These are phyloP conservation scores for Eucalyptus victrix DNA, from an alignment of 345 rosid genomes.

Conservation along the genomic window DNA sequence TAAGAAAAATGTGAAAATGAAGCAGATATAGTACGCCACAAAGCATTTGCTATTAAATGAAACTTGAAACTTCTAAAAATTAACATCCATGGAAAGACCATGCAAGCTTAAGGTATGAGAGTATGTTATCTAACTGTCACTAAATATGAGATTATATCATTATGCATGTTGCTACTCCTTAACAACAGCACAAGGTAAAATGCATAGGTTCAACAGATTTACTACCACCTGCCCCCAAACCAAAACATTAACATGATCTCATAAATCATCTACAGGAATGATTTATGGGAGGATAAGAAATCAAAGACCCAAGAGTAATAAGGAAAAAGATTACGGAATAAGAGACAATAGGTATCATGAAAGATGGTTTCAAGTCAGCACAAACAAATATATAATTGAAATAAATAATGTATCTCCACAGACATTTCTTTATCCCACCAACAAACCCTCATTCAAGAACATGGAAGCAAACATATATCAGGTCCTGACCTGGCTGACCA, in stretches of 20 bases:
- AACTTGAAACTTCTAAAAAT: not conserved
- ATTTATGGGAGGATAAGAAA: not conserved
- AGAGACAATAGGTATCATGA: not conserved
- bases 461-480: not conserved
- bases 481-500: constrained; percentile 33
- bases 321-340: not conserved
- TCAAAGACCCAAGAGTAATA: not conserved
- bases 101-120: not conserved
- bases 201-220: not conserved
- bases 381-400: not conserved
- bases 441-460: not conserved
- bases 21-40: not conserved
- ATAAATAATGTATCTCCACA: not conserved
- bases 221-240: not conserved
- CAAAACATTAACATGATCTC: not conserved
- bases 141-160: not conserved
- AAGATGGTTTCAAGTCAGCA: not conserved
- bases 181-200: not conserved
- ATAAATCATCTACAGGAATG: not conserved
- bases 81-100: not conserved
- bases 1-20: not conserved
- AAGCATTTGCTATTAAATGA: not conserved
- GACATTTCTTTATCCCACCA: not conserved
- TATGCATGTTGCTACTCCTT: not conserved
- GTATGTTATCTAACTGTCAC: not conserved